These are phyloP conservation scores for Ampelocalamus luodianensis DNA, from an alignment of 176 grass and related monocot genomes.

Conservation along the genomic window DNA sequence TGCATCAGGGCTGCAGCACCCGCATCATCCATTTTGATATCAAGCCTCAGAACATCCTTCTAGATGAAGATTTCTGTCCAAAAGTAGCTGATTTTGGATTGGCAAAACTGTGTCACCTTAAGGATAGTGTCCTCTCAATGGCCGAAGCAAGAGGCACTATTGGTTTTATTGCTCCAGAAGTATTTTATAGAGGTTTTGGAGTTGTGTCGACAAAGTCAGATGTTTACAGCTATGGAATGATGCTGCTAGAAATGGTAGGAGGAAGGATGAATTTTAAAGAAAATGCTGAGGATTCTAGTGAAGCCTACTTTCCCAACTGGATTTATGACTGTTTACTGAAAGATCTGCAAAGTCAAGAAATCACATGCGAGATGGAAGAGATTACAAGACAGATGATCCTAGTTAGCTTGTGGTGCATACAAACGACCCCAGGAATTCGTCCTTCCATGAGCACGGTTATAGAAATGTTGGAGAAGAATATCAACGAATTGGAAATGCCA, in stretches of 20 bases:
- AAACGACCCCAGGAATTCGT: constrained; percentile 37
- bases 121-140: constrained; percentile 61
- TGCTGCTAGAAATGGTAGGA: constrained; percentile 61
- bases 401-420: constrained; percentile 61
- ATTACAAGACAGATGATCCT: constrained; percentile 39
- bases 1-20: constrained; percentile 56
- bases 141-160: constrained; percentile 65
- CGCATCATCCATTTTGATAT: constrained; percentile 86
- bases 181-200: constrained; percentile 62
- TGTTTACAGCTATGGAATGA: constrained; percentile 73
- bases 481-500: constrained; percentile 51
- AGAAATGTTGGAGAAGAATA: constrained; percentile 55
- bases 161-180: constrained; percentile 73
- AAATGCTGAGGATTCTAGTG: constrained; percentile 24
- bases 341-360: constrained; percentile 28
- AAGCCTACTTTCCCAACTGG: constrained; percentile 48
- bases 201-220: constrained; percentile 63
- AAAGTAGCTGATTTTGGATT: constrained; percentile 79
- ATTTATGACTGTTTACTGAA: constrained; percentile 51
- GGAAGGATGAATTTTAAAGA: constrained; percentile 35
- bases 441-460: constrained; percentile 59
- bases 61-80: constrained; percentile 59
- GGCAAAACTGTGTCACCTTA: constrained; percentile 56
- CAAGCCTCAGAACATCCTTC: constrained; percentile 71
- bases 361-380: constrained; percentile 32